Base-by-base conservation (phyloP, 2,329 filamentous ascomycete genomes). In the Penicillium sp. region DNA sequence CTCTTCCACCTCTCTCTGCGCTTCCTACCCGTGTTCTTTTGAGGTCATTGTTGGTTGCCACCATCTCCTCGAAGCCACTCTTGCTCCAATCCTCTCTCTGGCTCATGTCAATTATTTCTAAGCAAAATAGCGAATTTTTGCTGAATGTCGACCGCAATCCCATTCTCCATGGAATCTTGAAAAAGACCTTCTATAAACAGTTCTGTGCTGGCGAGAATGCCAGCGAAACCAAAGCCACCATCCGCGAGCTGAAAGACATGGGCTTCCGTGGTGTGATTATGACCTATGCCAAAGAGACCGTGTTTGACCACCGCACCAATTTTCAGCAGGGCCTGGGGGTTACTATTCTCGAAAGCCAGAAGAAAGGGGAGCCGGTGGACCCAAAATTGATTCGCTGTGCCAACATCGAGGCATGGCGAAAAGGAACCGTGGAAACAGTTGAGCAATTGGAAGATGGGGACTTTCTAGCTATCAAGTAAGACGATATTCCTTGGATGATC, bases 221-320 rank as follows among this genome's bases (percentile, higher is more conserved):
- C 1, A 52, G 60, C 1, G 85, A 94, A 63, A 81, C 92, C 2
- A 69, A 71, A 33, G 62, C 59, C 13, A 88, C 83, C 0, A 76
- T 86, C 20, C 59, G 70, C 2, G 68, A 73, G 3, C 70, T 93
- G 22, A 85, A 85, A 61, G 64, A 72, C 15, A 79, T 90, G 35
- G 89, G 89, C 1, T 93, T 88, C 59, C 77, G 75, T 12, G 89
- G 88, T 10, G 83, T 93, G 8, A 87, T 95, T 36, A 72, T 95
- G 36, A 81, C 84, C 35, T 94, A 93, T 51, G 87, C 86, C 4
- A 77, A 77, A 45, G 89, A 95, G 62, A 84, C 92, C 0, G 82
- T 89, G 6, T 71, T 85, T 17, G 59, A 65, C 32, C 49, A 58
- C 17, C 50, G 54, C 9, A 54, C 49, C n/a, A 50, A 54, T 8